Percentiles rank a stretch among this genome's conserved stretches.
Conservation (phyloP, 192 early-diverging fungal species). For the Tieghemiomyces parasiticus region DNA sequence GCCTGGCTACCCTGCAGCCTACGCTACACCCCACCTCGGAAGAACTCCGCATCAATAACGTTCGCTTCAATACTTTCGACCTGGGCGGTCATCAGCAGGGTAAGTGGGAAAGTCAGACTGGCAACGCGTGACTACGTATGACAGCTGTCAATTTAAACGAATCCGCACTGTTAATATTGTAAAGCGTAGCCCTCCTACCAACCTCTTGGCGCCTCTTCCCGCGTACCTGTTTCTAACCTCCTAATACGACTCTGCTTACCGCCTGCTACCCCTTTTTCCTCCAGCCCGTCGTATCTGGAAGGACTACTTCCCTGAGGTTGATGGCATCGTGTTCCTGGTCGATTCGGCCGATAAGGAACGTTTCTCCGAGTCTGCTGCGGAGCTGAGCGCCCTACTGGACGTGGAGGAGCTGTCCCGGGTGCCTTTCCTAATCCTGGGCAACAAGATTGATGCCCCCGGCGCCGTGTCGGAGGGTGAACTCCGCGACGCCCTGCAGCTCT, state of each 20-base stretch:
- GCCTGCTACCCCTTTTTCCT: slow-evolving; percentile 4
- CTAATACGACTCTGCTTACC: too few relatives aligned
- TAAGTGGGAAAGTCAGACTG: slow-evolving; percentile 19
- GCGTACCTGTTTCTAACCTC: too few relatives aligned
- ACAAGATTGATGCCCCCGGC: slow-evolving; percentile 93
- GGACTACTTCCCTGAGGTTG: slow-evolving; percentile 97
- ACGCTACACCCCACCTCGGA: slow-evolving; percentile 99
- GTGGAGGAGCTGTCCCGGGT: slow-evolving; percentile 87
- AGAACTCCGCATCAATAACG: slow-evolving; percentile 92
- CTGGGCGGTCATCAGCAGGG: slow-evolving; percentile 92
- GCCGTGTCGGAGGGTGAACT: slow-evolving; percentile 91
- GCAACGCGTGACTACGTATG: not conserved
- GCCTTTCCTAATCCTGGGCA: slow-evolving; percentile 94
- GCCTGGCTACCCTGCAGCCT: slow-evolving; percentile 83
- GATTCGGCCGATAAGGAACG: slow-evolving; percentile 77
- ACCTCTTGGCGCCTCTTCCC: too few relatives aligned
- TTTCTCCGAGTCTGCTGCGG: slow-evolving; percentile 81
- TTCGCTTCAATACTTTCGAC: slow-evolving; percentile 96
- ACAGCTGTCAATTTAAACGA: slow-evolving; percentile 1
- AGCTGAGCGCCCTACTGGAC: slow-evolving; percentile 83
- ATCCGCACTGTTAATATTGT: too few relatives aligned
- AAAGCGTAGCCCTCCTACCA: too few relatives aligned
- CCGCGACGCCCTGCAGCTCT: slow-evolving; percentile 71
- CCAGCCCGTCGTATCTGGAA: slow-evolving; percentile 94
- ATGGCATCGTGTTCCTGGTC: slow-evolving; percentile 96